These are phyloP conservation scores for Solanum megistacrolobum DNA, from an alignment of 257 asterid species.

Conservation along the genomic window DNA sequence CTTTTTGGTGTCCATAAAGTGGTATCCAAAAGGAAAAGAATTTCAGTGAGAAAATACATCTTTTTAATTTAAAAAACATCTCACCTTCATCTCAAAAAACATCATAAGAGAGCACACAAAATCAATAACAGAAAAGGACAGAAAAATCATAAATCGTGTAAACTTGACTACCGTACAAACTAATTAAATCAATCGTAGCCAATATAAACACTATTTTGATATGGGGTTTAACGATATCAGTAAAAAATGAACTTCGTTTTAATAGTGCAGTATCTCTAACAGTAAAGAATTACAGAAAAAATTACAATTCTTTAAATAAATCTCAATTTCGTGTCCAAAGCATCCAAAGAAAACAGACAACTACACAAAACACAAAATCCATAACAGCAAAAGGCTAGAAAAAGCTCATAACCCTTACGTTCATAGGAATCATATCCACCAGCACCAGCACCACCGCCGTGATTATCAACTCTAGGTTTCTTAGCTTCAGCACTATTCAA, in stretches of 20 bases:
- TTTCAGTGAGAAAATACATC: neutral
- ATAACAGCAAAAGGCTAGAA: neutral
- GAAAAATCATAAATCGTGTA: neutral
- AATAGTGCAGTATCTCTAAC: neutral
- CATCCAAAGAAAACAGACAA: neutral
- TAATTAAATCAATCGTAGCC: neutral
- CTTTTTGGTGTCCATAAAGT: neutral
- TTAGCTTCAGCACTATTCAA: constrained; percentile 53
- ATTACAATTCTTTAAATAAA: neutral
- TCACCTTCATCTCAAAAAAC: neutral
- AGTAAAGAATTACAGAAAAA: neutral
- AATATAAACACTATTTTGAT: neutral
- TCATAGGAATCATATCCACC: neutral
- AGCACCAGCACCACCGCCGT: constrained; percentile 47
- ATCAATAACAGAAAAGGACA: neutral
- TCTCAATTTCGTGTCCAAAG: neutral
- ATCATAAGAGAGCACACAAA: neutral
- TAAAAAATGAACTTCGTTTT: neutral
- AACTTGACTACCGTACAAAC: neutral
- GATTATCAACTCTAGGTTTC: constrained; percentile 64
- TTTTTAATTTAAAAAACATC: neutral
- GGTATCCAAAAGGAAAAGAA: neutral
- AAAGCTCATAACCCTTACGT: neutral
- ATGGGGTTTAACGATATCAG: neutral
- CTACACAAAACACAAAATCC: neutral